phyloP scores from a whole-genome alignment of 352 stramenopile genomes.

The Phytophthora tentaculata region DNA sequence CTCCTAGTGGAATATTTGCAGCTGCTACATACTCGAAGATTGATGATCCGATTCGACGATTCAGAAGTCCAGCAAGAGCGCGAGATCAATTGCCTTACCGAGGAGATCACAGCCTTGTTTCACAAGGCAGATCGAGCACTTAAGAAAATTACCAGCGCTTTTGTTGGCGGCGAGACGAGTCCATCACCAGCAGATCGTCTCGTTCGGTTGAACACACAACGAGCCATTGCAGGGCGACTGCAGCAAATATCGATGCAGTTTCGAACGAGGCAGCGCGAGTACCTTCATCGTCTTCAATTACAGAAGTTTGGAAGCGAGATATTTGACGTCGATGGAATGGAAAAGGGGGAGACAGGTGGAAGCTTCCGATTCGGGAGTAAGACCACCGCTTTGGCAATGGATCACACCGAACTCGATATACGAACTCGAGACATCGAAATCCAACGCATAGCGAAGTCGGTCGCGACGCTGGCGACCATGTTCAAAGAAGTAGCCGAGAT shows the following conservation, averaged over 20 bases:
- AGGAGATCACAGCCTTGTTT: constrained; percentile 72
- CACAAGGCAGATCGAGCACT: constrained; percentile 70
- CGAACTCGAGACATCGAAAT: constrained; percentile 74
- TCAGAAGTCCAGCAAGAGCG: constrained; percentile 69
- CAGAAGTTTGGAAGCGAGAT: constrained; percentile 78
- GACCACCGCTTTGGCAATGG: constrained; percentile 26
- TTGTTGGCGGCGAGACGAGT: constrained; percentile 53
- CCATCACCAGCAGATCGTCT: constrained; percentile 58
- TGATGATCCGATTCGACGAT: constrained; percentile 87
- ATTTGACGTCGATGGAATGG: constrained; percentile 55
- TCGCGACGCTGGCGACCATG: constrained; percentile 66
- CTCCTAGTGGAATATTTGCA: constrained; percentile 82
- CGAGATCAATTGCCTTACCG: constrained; percentile 73
- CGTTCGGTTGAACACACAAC: constrained; percentile 74
- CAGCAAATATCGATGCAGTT: constrained; percentile 73
- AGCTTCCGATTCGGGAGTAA: constrained; percentile 25
- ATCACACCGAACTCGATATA: constrained; percentile 57
- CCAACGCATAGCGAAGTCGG: constrained; percentile 77
- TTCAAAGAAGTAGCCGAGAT: constrained; percentile 86
- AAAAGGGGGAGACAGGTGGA: constrained; percentile 19
- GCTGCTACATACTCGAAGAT: constrained; percentile 71
- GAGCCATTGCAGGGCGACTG: constrained; percentile 62
- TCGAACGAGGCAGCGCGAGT: constrained; percentile 72
- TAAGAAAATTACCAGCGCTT: constrained; percentile 71
- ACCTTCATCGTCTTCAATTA: constrained; percentile 70